phyloP scores from a whole-genome alignment of 352 stramenopile species.

The Globisporangium rhizosaccharum region DNA sequence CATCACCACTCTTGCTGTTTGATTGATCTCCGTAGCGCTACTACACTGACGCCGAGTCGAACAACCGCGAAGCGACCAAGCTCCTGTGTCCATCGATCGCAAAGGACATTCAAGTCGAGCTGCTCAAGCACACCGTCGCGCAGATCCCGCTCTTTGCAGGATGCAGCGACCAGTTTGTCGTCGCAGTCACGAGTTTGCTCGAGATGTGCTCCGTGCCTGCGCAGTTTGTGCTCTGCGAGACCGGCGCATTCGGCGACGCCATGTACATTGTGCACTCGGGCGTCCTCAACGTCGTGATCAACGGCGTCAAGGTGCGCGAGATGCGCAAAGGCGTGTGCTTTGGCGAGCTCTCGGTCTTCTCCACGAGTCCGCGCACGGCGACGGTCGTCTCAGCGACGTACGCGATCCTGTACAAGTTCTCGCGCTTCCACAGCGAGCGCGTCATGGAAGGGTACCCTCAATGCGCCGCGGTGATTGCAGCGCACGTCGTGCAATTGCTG shows the following conservation, averaged over 20 bases:
- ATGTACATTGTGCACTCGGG: conserved; percentile 77
- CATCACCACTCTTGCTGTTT: background rate
- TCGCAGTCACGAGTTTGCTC: conserved; percentile 59
- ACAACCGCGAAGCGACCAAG: conserved; percentile 56
- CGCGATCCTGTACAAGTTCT: conserved; percentile 54
- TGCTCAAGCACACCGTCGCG: conserved; percentile 52
- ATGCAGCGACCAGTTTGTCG: conserved; percentile 56
- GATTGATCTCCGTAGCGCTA: conserved; percentile 19
- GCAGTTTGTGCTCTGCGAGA: conserved; percentile 44
- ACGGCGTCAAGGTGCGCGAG: conserved; percentile 54
- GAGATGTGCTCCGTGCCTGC: conserved; percentile 55
- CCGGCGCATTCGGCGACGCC: conserved; percentile 52
- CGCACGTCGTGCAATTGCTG: conserved; percentile 16
- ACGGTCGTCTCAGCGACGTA: conserved; percentile 57
- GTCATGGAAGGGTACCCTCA: conserved; percentile 51
- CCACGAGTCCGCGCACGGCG: conserved; percentile 39
- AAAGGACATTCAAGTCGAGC: conserved; percentile 70
- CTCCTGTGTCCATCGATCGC: conserved; percentile 68
- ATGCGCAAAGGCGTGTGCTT: conserved; percentile 63
- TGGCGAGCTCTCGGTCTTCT: conserved; percentile 67
- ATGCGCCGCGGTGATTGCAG: conserved; percentile 24
- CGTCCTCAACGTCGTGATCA: conserved; percentile 54
- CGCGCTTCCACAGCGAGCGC: conserved; percentile 46
- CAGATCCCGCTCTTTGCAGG: conserved; percentile 58
- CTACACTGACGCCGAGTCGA: conserved; percentile 63